Base-by-base conservation (phyloP, 1,139 yeast species). In the Saccharomyces hybrid region DNA sequence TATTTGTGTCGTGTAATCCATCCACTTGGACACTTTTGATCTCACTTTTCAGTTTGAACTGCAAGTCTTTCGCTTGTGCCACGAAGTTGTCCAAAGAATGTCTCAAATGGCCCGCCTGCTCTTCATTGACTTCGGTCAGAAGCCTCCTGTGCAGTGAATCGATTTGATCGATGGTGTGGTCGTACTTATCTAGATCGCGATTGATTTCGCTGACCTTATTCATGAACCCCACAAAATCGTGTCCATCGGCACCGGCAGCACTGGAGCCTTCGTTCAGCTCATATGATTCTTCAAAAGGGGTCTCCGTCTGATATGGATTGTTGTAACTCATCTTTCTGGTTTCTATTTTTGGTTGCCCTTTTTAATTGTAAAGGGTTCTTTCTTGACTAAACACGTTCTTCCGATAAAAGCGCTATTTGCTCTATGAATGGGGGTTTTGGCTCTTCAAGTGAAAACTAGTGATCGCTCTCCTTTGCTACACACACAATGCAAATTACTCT, bases 61-160 rank as follows among this genome's bases (percentile, higher is more conserved):
- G 96, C 63, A 89, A 78, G 53, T 87, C 81, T 52, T 88, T 81
- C 4, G 97, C 88, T 68, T 90, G 96, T 51, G 86, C 77, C 50
- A 86, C 84, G 59, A 88, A 77, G 57, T 81, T 77, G 65, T 90
- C 96, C 60, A 93, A 79, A 72, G 89, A 93, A 62, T 81, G 79
- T 68, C 90, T 83, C 58, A 83, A 77, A 68, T 82, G 81, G 56
- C 81, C 82, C 65, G 86, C 85, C 63, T 83, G 86, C 60, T 86
- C 91, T 63, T 88, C 93, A 65, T 86, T 87, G 61, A 91, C 84
- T 63, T 91, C 97, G 64, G 87, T 89, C 65, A 93, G 76, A 54
- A 93, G 79, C 64, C 87, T 84, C 69, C 84, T 80, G 75, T 95
- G 99, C 67, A 88, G 81, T 60, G 82, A 80, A 69, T 88, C 88